phyloP scores from a whole-genome alignment of 2,329 filamentous ascomycete genomes.

The Aspergillus sp. region DNA sequence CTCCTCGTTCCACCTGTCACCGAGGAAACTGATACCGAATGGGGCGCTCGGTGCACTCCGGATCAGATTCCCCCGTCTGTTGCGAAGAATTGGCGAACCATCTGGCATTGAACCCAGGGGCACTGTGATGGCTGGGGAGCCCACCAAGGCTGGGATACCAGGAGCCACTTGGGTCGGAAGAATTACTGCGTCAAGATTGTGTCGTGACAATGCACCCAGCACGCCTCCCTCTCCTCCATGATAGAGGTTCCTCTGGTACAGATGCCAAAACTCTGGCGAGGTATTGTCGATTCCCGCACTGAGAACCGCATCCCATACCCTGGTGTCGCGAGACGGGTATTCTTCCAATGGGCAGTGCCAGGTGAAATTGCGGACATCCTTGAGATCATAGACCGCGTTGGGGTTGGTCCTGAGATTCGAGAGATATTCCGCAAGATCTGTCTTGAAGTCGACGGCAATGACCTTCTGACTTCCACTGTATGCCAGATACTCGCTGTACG shows the following conservation, averaged over 20 bases:
- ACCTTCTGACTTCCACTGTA: slow-evolving; percentile 21
- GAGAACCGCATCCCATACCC: slow-evolving; percentile 46
- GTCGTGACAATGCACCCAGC: slow-evolving; percentile 48
- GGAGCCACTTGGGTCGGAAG: slow-evolving; percentile 46
- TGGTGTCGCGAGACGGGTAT: slow-evolving; percentile 54
- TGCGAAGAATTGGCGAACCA: slow-evolving; percentile 32
- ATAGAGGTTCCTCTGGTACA: slow-evolving; percentile 45
- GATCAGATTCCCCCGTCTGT: slow-evolving; percentile 44
- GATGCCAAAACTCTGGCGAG: slow-evolving; percentile 47
- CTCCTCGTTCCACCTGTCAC: slow-evolving; percentile 52
- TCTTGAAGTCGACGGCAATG: slow-evolving; percentile 50
- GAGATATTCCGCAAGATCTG: slow-evolving; percentile 49
- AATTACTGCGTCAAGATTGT: slow-evolving; percentile 53
- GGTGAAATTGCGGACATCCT: slow-evolving; percentile 48
- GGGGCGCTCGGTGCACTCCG: slow-evolving; percentile 45
- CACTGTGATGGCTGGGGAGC: slow-evolving; percentile 53
- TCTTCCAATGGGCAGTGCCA: slow-evolving; percentile 44
- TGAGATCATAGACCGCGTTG: slow-evolving; percentile 43
- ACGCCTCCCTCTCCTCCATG: slow-evolving; percentile 52
- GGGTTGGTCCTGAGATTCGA: slow-evolving; percentile 49
- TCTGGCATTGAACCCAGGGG: slow-evolving; percentile 50
- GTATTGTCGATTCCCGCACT: slow-evolving; percentile 48
- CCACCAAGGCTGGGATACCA: slow-evolving; percentile 46
- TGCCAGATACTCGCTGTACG: slow-evolving; percentile 36
- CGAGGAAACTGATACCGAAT: slow-evolving; percentile 57